Evolutionary conservation across 163 green algal species (phyloP).

Genomic region (Scenedesmus sp.): DNA sequence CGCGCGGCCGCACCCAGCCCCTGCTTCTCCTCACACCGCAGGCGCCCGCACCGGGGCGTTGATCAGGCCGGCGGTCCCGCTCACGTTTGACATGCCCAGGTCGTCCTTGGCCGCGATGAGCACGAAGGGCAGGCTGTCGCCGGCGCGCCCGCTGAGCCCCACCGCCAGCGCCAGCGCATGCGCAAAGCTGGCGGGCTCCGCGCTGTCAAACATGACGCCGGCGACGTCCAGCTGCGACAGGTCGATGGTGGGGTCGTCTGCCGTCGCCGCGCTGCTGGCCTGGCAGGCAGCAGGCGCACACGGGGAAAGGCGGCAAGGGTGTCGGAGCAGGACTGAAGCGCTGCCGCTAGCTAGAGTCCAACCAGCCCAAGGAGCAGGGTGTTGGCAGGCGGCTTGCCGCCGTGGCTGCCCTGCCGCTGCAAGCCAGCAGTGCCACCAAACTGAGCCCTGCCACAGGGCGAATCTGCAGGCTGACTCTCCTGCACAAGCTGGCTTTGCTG

Average conservation of each 20-base stretch:
- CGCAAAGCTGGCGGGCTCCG: slow-evolving; percentile 65
- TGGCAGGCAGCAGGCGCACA: not conserved
- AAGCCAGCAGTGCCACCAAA: too few species aligned
- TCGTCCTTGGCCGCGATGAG: slow-evolving; percentile 81
- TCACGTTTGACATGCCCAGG: slow-evolving; percentile 68
- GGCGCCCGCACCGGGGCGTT: too few species aligned
- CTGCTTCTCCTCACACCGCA: not conserved
- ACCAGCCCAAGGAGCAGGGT: too few species aligned
- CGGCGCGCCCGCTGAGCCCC: slow-evolving; percentile 41
- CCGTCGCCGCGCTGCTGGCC: not conserved
- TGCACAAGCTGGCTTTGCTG: too few species aligned
- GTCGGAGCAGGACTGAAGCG: not conserved
- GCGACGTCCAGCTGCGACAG: slow-evolving; percentile 75
- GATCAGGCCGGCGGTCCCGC: not conserved
- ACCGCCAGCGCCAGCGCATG: slow-evolving; percentile 49
- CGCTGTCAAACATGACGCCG: slow-evolving; percentile 88
- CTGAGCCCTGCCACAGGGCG: too few species aligned
- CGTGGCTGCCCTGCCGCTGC: too few species aligned
- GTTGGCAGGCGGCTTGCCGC: too few species aligned
- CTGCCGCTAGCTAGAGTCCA: too few species aligned
- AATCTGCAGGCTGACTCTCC: too few species aligned
- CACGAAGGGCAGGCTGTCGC: slow-evolving; percentile 64
- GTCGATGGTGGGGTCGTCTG: not conserved
- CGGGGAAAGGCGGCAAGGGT: not conserved
- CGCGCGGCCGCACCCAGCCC: too few species aligned